Evolutionary conservation across 179 eudicot species (phyloP).

Genomic region (Camellia oleifera): DNA sequence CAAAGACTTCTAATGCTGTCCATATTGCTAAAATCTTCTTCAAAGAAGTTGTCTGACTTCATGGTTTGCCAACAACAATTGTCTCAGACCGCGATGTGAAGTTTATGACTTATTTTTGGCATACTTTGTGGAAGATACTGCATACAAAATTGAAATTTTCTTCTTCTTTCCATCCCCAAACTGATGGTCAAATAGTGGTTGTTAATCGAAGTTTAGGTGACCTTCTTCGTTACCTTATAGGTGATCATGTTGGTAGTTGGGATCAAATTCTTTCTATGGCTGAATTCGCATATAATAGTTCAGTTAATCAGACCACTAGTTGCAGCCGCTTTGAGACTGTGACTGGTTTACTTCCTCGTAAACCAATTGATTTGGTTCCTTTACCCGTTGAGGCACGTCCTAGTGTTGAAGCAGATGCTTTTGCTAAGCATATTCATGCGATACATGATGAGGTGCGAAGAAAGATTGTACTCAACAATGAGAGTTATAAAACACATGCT

Average conservation of each 20-base stretch:
- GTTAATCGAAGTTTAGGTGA: neutral
- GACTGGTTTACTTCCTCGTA: neutral
- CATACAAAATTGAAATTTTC: neutral
- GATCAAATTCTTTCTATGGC: neutral
- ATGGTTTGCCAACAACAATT: too few species aligned
- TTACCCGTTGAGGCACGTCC: neutral
- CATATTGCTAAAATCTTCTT: too few species aligned
- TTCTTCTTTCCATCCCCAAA: conserved; percentile 1
- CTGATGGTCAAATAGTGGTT: neutral
- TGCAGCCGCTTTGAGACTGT: neutral
- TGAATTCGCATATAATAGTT: conserved; percentile 17
- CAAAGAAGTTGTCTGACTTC: too few species aligned
- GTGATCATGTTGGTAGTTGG: conserved; percentile 4
- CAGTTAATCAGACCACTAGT: neutral
- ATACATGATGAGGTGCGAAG: neutral
- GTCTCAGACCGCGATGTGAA: too few species aligned
- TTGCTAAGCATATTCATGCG: neutral
- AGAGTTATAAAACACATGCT: neutral
- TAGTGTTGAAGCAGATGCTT: neutral
- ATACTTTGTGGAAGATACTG: neutral
- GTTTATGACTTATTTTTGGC: conserved; percentile 10
- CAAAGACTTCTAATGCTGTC: too few species aligned
- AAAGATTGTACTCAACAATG: neutral
- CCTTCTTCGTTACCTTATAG: neutral
- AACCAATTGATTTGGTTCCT: conserved; percentile 2